Evolutionary conservation across 2,329 filamentous ascomycete species (phyloP).

Genomic region (Penicillium brevicompactum): DNA sequence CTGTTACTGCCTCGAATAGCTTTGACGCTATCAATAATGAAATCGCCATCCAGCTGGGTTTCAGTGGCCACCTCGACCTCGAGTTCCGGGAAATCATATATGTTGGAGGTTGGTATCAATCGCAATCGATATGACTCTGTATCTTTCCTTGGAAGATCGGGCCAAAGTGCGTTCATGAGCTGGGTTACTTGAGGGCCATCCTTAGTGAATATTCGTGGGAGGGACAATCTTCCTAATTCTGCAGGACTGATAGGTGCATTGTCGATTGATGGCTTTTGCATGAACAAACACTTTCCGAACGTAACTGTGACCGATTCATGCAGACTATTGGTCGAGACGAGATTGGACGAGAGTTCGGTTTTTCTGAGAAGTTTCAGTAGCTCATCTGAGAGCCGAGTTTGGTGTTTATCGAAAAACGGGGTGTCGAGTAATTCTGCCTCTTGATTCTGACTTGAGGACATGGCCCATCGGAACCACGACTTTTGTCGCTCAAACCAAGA

Average conservation of each 20-base stretch:
- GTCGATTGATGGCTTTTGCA: slow-evolving; percentile 25
- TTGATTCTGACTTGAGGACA: slow-evolving; percentile 26
- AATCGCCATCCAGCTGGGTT: slow-evolving; percentile 5
- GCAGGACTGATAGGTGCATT: slow-evolving; percentile 28
- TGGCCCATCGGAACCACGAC: slow-evolving; percentile 43
- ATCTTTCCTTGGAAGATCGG: slow-evolving; percentile 14
- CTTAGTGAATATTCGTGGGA: slow-evolving; percentile 35
- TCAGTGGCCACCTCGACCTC: slow-evolving; percentile 34
- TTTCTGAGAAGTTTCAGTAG: slow-evolving; percentile 35
- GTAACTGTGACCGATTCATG: slow-evolving; percentile 40
- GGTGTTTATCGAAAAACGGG: slow-evolving; percentile 34
- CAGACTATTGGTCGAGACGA: slow-evolving; percentile 3
- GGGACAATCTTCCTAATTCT: slow-evolving; percentile 33
- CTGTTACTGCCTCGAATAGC: slow-evolving; percentile 32
- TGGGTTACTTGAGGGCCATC: slow-evolving; percentile 36
- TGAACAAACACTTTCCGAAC: slow-evolving; percentile 44
- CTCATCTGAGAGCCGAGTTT: slow-evolving; percentile 32
- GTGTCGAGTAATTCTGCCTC: slow-evolving; percentile 18
- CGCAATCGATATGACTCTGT: slow-evolving; percentile 31
- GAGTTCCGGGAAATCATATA: slow-evolving; percentile 31
- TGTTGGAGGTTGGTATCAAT: slow-evolving; percentile 34
- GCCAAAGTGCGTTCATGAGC: slow-evolving; percentile 34
- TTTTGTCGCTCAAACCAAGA: slow-evolving; percentile 36
- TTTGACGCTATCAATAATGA: slow-evolving; percentile 32
- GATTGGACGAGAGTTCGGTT: background rate